phyloP scores from a whole-genome alignment of 1,284 basidiomycete genomes.

The Leccinum olivaceoglutinosum region DNA sequence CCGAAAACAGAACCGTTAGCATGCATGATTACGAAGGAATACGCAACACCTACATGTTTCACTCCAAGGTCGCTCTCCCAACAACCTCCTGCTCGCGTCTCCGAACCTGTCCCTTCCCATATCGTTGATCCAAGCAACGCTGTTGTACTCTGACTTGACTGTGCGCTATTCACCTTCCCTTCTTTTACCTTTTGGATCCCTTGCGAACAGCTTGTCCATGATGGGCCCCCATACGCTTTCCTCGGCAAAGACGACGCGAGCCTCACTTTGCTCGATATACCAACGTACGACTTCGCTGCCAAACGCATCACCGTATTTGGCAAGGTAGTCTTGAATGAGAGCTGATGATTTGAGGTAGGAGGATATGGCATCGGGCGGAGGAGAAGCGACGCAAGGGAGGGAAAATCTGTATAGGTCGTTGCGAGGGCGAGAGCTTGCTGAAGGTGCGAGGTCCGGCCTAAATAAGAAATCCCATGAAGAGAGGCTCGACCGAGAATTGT shows the following conservation, averaged over 20 bases:
- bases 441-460: slow-evolving; percentile 52
- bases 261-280: slow-evolving; percentile 73
- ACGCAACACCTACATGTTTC: slow-evolving; percentile 57
- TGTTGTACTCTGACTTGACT: slow-evolving; percentile 28
- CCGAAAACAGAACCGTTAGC: slow-evolving; percentile 6
- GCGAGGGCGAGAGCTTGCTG: slow-evolving; percentile 76
- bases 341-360: slow-evolving; percentile 46
- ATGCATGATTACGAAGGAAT: neutral
- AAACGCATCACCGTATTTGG: slow-evolving; percentile 80
- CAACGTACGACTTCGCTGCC: slow-evolving; percentile 85
- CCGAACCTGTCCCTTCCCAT: slow-evolving; percentile 67
- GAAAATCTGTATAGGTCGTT: slow-evolving; percentile 82
- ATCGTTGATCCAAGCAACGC: slow-evolving; percentile 89
- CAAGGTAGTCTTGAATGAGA: slow-evolving; percentile 69
- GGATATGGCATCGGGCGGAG: slow-evolving; percentile 63
- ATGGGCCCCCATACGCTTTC: slow-evolving; percentile 35
- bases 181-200: slow-evolving; percentile 24
- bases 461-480: slow-evolving; percentile 19
- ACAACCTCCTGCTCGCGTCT: slow-evolving; percentile 60
- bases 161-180: slow-evolving; percentile 18
- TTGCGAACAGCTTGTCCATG: slow-evolving; percentile 72
- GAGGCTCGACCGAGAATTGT: neutral
- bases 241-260: slow-evolving; percentile 28
- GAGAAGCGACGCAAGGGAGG: slow-evolving; percentile 77
- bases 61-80: slow-evolving; percentile 57